Base-by-base conservation (phyloP, 2,329 filamentous ascomycete species). In the Diatrype stigma region DNA sequence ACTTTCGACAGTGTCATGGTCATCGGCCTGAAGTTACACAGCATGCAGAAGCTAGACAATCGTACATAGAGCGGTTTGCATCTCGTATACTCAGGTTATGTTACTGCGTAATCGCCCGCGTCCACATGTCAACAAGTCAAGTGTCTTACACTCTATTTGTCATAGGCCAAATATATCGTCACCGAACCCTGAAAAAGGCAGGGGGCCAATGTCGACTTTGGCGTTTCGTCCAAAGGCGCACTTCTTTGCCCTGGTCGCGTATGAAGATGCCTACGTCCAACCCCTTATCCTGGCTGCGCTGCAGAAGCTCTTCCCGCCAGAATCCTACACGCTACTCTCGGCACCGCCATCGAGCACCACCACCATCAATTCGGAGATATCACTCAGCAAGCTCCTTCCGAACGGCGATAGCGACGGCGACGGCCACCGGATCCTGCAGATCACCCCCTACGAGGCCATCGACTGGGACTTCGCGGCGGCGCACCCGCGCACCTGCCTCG, bases 191-290 rank as follows among this genome's bases (percentile, higher is more conserved):
- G 28, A 51, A 53, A 47, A 48, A 47, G 51, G 46, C 37, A 23
- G 48, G 45, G 49, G 57, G 47, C 45, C 54, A 42, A 50, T 44
- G 34, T 57, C 55, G 26, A 46, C 51, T 48, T 34, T 64, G 45
- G 44, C 46, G 38, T 56, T 59, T 23, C 56, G 58, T 22, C 58
- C 63, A 37, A 59, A 62, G 52, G 62, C 71, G 50, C 69, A 73
- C 38, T 69, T 90, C 57, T 85, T 89, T 70, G 89, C 89, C 47
- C 69, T 93, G 47, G 75, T 96, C 61, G 80, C 90, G 64, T 96
- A 96, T 69, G 89, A 91, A 62, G 91, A 96, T 66, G 66, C 78
- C 42, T 99, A 97, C 66, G 90, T 97, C 8, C 90, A 96, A 63
- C 90, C 90, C 1, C 80, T 97, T 37, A 86, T 97, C 53, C 69